phyloP scores from a whole-genome alignment of 495 filamentous ascomycete species.

The Arthonia radiata region DNA sequence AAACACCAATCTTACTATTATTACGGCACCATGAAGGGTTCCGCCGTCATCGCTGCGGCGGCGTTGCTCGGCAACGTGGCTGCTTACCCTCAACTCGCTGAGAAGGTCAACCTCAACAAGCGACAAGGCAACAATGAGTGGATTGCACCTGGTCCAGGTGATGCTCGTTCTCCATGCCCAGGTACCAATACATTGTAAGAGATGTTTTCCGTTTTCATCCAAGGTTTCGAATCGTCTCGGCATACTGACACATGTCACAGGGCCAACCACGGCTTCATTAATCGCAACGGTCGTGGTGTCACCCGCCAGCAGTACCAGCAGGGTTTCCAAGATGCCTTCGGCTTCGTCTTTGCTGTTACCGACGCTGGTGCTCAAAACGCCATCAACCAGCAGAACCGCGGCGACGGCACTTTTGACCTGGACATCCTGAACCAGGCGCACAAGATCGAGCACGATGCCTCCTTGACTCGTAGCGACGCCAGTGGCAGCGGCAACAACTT shows the following conservation, averaged over 20 bases:
- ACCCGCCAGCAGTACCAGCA: conserved; percentile 8
- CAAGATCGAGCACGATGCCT: conserved; percentile 16
- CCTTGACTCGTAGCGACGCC: conserved; percentile 14
- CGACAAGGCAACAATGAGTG: too few relatives aligned
- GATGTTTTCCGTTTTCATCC: conserved; percentile 2
- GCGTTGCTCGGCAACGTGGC: too few relatives aligned
- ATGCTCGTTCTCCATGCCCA: conserved; percentile 11
- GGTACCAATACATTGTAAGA: conserved; percentile 10
- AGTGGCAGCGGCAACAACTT: conserved; percentile 14
- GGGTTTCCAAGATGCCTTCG: conserved; percentile 9
- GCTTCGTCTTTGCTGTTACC: too few relatives aligned
- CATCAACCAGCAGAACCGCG: conserved; percentile 8
- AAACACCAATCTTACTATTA: too few relatives aligned
- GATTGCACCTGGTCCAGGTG: too few relatives aligned
- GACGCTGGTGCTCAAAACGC: too few relatives aligned
- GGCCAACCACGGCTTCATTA: conserved; percentile 15
- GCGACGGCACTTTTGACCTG: conserved; percentile 14
- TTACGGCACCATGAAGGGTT: too few relatives aligned
- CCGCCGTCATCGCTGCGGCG: too few relatives aligned
- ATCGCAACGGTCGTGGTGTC: conserved; percentile 13
- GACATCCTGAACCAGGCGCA: conserved; percentile 13
- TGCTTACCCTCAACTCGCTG: too few relatives aligned
- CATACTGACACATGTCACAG: conserved; percentile 6
- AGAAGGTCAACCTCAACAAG: too few relatives aligned
- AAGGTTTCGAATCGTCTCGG: conserved; percentile 1